A percentile compares a stretch with the other conserved stretches of the same genome.
phyloP scores from a whole-genome alignment of 2,329 filamentous ascomycete genomes.

The Cladosporium sp. region DNA sequence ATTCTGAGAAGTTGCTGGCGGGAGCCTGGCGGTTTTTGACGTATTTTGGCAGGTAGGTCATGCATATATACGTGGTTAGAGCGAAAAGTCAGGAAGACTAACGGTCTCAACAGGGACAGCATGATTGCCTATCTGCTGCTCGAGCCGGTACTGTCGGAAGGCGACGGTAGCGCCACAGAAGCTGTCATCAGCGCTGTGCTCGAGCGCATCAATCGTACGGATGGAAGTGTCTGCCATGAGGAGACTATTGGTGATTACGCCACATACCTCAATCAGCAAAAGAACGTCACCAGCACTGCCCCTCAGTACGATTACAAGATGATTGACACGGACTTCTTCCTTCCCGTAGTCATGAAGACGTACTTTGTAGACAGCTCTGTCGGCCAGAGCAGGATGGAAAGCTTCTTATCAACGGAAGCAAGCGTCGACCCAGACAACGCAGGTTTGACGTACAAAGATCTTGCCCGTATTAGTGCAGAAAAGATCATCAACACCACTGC shows the following conservation, averaged over 20 bases:
- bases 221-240: slow-evolving; percentile 61
- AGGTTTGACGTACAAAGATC: slow-evolving; percentile 50
- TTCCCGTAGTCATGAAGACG: slow-evolving; percentile 54
- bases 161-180: slow-evolving; percentile 54
- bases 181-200: slow-evolving; percentile 58
- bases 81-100: neutral
- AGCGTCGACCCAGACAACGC: slow-evolving; percentile 49
- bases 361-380: slow-evolving; percentile 52
- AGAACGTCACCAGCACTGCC: slow-evolving; percentile 50
- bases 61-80: no score
- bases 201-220: slow-evolving; percentile 56
- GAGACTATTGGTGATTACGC: slow-evolving; percentile 64
- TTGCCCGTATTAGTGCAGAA: slow-evolving; percentile 51
- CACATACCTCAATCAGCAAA: slow-evolving; percentile 54
- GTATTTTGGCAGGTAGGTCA: slow-evolving; percentile 54
- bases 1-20: slow-evolving; percentile 58
- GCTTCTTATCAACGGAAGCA: slow-evolving; percentile 42
- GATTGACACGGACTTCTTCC: slow-evolving; percentile 61
- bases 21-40: slow-evolving; percentile 64
- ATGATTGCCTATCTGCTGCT: slow-evolving; percentile 59
- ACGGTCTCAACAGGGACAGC: slow-evolving; percentile 40
- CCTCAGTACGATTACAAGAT: slow-evolving; percentile 43
- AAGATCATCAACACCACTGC: slow-evolving; percentile 56
- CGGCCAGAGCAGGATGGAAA: slow-evolving; percentile 36
- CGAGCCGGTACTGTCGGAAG: slow-evolving; percentile 54